phyloP scores from a whole-genome alignment of 331 rosid genomes.

The Dryas integrifolia region DNA sequence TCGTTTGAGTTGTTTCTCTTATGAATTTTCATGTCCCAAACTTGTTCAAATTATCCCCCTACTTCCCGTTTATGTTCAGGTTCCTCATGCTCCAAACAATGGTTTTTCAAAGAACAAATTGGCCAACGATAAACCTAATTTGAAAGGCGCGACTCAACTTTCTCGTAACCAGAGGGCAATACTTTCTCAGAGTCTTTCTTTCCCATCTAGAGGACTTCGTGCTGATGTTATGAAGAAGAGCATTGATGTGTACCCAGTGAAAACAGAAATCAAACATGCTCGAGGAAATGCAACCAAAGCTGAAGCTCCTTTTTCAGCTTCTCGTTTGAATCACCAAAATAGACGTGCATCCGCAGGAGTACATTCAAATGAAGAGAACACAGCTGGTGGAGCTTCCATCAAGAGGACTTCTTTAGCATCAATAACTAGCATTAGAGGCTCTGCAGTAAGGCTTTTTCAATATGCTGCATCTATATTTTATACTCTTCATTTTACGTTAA shows the following conservation, averaged over 20 bases:
- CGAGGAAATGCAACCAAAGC: slow-evolving; percentile 41
- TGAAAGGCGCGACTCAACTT: slow-evolving; percentile 38
- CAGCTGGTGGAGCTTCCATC: slow-evolving; percentile 33
- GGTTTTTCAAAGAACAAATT: slow-evolving; percentile 54
- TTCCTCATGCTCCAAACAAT: slow-evolving; percentile 33
- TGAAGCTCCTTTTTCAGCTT: slow-evolving; percentile 30
- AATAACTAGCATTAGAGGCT: slow-evolving; percentile 32
- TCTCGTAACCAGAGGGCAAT: slow-evolving; percentile 43
- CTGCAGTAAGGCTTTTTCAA: slow-evolving; percentile 39
- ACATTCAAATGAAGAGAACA: slow-evolving; percentile 46
- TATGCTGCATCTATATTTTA: neutral
- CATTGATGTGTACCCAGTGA: slow-evolving; percentile 43
- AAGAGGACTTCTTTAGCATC: slow-evolving; percentile 49
- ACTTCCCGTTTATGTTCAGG: slow-evolving; percentile 36
- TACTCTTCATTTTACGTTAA: slow-evolving; percentile 18
- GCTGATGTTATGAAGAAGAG: slow-evolving; percentile 63
- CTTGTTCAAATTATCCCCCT: neutral
- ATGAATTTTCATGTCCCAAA: slow-evolving; percentile 2
- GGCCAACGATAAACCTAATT: slow-evolving; percentile 54
- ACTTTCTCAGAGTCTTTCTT: slow-evolving; percentile 74
- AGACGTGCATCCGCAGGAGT: slow-evolving; percentile 44
- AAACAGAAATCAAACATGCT: slow-evolving; percentile 39
- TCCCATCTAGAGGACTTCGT: slow-evolving; percentile 55
- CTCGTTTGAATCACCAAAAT: slow-evolving; percentile 30
- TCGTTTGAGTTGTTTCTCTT: neutral